Base-by-base conservation (phyloP, 2,329 filamentous ascomycete species). In the Colletotrichum magnum region DNA sequence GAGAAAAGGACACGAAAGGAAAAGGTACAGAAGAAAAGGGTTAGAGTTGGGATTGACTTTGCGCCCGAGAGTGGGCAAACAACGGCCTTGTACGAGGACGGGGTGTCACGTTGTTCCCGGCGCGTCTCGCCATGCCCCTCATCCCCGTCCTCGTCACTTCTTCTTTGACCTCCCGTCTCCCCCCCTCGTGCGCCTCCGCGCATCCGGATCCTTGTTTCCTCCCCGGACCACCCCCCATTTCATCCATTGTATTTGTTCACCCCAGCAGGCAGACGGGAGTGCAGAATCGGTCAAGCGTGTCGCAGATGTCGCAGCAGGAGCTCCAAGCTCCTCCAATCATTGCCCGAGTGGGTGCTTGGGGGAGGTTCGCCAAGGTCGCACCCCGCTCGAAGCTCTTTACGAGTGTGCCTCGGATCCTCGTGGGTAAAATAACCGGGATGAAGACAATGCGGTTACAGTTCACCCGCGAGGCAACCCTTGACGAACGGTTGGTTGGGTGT, bases 261-360 rank as follows among this genome's bases (percentile, higher is more conserved):
- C 32, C 32, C 32, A 36, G 21, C 21, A 36, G 32, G 32, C 24
- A 41, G 67, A 39, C 62, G 62, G 67, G 28, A 61, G 56, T 56
- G 62, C 62, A 66, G 67, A 65, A 69, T 67, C 67, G 51, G 63
- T 43, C 67, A 69, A 60, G 67, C 57, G 67, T 67, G 67, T 69
- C 56, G 67, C 67, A 69, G 62, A 67, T 67, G 62, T 61, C 56
- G 57, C 62, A 61, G 64, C 24, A 52, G 16, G 26, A 69, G 67
- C 62, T 69, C 50, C 45, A 60, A 69, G 62, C 67, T 56, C 67
- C 56, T 69, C 67, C 67, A 69, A 69, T 69, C 62, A 69, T 28
- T 57, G 48, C 36, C 16, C 26, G 18, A 48, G 4, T 36, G 5
- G 45, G 51, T 26, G 32, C 50, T 45, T 61, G 52, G 56, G 51